Percentiles rank a stretch among this genome's conserved stretches.
These are phyloP conservation scores for Pachysandra terminalis DNA, from an alignment of 164 flowering plant genomes.

Conservation along the genomic window DNA sequence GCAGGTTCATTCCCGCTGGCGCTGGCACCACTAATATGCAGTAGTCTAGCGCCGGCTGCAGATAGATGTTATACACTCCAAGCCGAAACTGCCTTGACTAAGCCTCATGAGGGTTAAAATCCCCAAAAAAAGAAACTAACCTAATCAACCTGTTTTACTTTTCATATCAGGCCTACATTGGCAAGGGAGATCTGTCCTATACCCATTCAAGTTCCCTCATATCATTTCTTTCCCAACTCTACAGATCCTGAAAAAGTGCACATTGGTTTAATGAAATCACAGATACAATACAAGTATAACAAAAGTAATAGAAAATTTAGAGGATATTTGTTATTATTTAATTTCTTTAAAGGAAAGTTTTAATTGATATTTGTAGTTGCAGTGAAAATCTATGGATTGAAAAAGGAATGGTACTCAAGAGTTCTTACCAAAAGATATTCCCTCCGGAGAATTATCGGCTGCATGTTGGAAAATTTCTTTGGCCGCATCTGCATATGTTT, in stretches of 20 bases:
- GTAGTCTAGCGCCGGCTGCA: no score
- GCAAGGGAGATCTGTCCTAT: not conserved
- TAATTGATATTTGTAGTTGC: not conserved
- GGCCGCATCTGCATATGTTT: constrained; percentile 60
- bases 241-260: not conserved
- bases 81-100: no score
- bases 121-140: no score
- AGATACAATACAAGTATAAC: not conserved
- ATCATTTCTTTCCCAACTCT: not conserved
- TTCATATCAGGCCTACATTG: not conserved
- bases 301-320: not conserved
- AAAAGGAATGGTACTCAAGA: not conserved
- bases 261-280: not conserved
- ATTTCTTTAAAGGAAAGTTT: not conserved
- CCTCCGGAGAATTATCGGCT: constrained; percentile 33
- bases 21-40: no score
- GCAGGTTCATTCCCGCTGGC: no score
- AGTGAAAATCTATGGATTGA: not conserved
- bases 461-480: constrained; percentile 55
- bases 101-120: no score
- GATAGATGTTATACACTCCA: no score
- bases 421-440: constrained; percentile 31
- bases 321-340: no score
- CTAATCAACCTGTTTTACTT: no score
- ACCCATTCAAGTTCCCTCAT: not conserved